A percentile compares a stretch with the other conserved stretches of the same genome.
Evolutionary conservation across 805 yeast genomes (phyloP).

Genomic region (Wickerhamiella dianesei): DNA sequence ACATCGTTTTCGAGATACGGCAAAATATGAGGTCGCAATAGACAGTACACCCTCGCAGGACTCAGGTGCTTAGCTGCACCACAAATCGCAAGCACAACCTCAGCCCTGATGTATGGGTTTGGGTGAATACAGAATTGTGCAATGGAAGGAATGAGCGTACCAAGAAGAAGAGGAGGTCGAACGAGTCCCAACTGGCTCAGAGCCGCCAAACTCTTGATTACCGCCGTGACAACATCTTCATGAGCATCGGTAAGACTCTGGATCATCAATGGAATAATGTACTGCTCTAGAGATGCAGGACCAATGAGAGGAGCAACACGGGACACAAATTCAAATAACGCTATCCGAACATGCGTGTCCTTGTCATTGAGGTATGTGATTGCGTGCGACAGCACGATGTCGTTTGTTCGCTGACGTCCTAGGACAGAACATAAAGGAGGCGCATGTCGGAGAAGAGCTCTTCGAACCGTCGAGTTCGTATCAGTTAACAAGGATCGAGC

Average conservation of each 20-base stretch:
- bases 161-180: conserved; percentile 36
- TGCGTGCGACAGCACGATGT: conserved; percentile 74
- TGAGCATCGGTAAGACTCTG: conserved; percentile 67
- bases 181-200: conserved; percentile 46
- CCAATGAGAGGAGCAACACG: conserved; percentile 74
- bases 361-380: conserved; percentile 83
- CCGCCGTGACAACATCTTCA: conserved; percentile 67
- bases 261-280: conserved; percentile 66
- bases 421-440: conserved; percentile 66
- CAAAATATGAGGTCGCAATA: conserved; percentile 66
- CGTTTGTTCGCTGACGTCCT: conserved; percentile 80
- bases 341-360: conserved; percentile 49
- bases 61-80: conserved; percentile 49
- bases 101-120: conserved; percentile 69
- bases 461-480: conserved; percentile 46
- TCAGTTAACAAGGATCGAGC: conserved; percentile 60
- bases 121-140: conserved; percentile 67
- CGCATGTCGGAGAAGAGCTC: conserved; percentile 57
- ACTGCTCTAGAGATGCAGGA: conserved; percentile 68
- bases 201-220: conserved; percentile 44
- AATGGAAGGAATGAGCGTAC: conserved; percentile 36
- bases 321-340: conserved; percentile 58
- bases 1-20: conserved; percentile 70
- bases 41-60: conserved; percentile 70
- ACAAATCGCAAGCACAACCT: conserved; percentile 46